A percentile compares a stretch with the other conserved stretches of the same genome.
phyloP scores from a whole-genome alignment of 257 asterid species.

The Schizonepeta tenuifolia region DNA sequence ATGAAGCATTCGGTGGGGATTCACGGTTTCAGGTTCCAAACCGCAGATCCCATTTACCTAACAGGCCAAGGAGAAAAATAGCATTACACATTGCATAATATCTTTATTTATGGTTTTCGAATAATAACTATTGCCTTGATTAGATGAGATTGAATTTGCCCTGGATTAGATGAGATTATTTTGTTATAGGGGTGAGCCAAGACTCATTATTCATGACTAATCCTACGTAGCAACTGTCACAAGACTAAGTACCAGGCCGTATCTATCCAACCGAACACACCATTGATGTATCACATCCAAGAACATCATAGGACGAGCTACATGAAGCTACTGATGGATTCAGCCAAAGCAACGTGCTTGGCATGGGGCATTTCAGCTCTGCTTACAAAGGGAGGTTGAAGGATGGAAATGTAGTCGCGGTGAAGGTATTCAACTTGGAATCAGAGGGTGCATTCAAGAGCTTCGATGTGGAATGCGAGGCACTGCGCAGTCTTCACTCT shows the following conservation, averaged over 20 bases:
- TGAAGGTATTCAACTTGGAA: constrained; percentile 39
- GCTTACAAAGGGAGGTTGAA: constrained; percentile 34
- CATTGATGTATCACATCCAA: neutral
- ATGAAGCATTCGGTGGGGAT: constrained; percentile 27
- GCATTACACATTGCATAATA: neutral
- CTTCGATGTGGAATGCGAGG: constrained; percentile 35
- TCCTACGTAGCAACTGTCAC: too few relatives aligned
- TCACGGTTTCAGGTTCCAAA: constrained; percentile 20
- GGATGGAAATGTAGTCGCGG: constrained; percentile 30
- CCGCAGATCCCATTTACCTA: neutral
- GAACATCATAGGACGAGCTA: constrained; percentile 39
- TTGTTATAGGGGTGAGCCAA: too few relatives aligned
- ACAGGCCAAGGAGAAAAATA: neutral
- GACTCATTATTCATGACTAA: too few relatives aligned
- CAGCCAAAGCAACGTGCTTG: constrained; percentile 30
- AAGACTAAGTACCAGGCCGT: too few relatives aligned
- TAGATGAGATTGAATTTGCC: too few relatives aligned
- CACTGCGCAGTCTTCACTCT: constrained; percentile 28
- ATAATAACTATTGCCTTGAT: neutral
- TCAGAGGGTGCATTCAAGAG: constrained; percentile 33
- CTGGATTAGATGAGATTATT: too few relatives aligned
- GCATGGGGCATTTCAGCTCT: constrained; percentile 28
- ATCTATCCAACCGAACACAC: too few relatives aligned
- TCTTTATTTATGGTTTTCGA: neutral
- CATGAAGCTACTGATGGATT: constrained; percentile 34